Conservation (phyloP, 192 early-diverging fungal species). For the Coemansia sp. region DNA sequence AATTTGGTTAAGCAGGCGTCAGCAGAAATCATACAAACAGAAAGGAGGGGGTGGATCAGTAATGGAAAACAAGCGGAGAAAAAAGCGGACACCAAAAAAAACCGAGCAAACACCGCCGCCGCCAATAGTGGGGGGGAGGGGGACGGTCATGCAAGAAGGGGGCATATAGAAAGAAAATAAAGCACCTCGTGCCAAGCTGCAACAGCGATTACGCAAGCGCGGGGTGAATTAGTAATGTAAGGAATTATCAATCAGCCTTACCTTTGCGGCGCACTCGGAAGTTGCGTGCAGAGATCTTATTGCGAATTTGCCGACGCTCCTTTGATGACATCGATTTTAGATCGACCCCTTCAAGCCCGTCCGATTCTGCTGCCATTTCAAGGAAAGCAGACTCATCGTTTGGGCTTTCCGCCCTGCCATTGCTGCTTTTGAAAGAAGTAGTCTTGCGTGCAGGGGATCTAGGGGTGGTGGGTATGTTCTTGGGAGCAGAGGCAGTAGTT, state of each 20-base stretch:
- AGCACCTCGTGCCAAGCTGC: not conserved
- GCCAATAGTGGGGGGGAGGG: not conserved
- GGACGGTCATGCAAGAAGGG: not conserved
- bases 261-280: conserved; percentile 83
- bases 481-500: conserved; percentile 12
- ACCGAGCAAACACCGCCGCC: not conserved
- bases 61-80: conserved; percentile 10
- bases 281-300: conserved; percentile 85
- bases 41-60: not conserved
- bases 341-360: conserved; percentile 54
- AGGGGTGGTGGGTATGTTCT: not conserved
- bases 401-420: conserved; percentile 1
- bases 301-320: conserved; percentile 79
- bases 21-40: not conserved
- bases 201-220: conserved; percentile 27
- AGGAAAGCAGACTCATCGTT: conserved; percentile 15
- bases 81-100: conserved; percentile 3
- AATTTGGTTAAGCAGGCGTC: too few relatives aligned
- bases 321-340: conserved; percentile 68
- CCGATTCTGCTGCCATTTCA: not conserved
- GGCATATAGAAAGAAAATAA: not conserved
- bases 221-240: conserved; percentile 3
- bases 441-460: not conserved
- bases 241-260: conserved; percentile 19
- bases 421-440: not conserved